These are phyloP conservation scores for Lichtheimia hyalospora DNA, from an alignment of 371 early-diverging fungal genomes.

Conservation along the genomic window DNA sequence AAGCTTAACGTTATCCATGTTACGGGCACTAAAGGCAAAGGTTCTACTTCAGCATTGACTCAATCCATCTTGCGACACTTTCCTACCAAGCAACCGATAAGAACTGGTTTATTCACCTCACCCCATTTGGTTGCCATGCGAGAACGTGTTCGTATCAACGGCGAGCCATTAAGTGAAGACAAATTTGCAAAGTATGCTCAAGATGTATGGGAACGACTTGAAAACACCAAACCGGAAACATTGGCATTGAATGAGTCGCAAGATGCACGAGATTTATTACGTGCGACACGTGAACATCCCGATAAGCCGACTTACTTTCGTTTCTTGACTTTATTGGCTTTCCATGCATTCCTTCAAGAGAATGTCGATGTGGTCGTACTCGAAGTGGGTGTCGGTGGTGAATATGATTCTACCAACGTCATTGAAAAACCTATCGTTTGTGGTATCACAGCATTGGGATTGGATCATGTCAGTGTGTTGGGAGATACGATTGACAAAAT, in stretches of 20 bases:
- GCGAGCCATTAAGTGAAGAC: constrained; percentile 73
- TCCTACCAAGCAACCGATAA: constrained; percentile 35
- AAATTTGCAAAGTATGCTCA: constrained; percentile 87
- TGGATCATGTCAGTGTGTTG: constrained; percentile 76
- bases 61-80: constrained; percentile 64
- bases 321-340: constrained; percentile 86
- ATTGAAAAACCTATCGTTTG: constrained; percentile 71
- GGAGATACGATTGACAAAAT: constrained; percentile 80
- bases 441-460: constrained; percentile 81
- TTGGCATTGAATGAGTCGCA: constrained; percentile 23
- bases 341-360: constrained; percentile 85
- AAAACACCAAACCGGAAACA: constrained; percentile 49
- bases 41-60: constrained; percentile 76
- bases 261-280: constrained; percentile 25
- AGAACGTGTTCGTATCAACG: constrained; percentile 93
- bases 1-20: constrained; percentile 79
- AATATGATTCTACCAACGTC: constrained; percentile 85
- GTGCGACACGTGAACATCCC: constrained; percentile 42
- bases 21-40: constrained; percentile 89
- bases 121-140: constrained; percentile 93
- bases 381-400: constrained; percentile 87
- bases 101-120: constrained; percentile 86
- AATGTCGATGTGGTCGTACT: constrained; percentile 79
- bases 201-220: constrained; percentile 78
- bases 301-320: constrained; percentile 89